Base-by-base conservation (phyloP, 371 early-diverging fungal genomes). In the Quaeritorhiza haematococci region DNA sequence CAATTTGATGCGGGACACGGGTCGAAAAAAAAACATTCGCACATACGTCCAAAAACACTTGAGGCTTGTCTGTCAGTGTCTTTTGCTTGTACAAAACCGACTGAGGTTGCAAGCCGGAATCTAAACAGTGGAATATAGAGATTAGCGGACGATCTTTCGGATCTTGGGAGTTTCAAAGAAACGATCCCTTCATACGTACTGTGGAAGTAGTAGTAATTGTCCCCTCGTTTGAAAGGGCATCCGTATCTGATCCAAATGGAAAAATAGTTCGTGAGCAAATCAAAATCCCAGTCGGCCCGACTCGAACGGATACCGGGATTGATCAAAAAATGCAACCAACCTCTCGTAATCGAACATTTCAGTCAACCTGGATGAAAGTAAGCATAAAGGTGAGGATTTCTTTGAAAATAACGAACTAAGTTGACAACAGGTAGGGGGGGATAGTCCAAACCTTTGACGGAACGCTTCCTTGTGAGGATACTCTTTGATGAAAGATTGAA, bases 91-190 rank as follows among this genome's bases (percentile, higher is more conserved):
- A 79, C 30, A 79, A 61, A 2, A 84, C 75, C 15, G 63, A 67
- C 61, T 86, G 85, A 0, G 84, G 56, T 64, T 83, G 86, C 8
- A 86, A 71, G 27, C 88, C 86, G 7, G 79, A 65, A 74, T 85
- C 84, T 67, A 74, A 66, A 52, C 74, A 85, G 52, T 74, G 69
- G 60, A 0, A 23, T 5, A n/a, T 47, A n/a, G 48, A n/a, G 24
- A n/a, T 49, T 54, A 54, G 47, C 53, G 15, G 38, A 53, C 23
- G 30, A 34, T 17, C 17, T 3, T 23, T 24, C 7, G 5, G 41
- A 41, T 1, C 53, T n/a, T 19, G 26, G 45, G 6, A 33, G 13
- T 17, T 27, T 54, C 2, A n/a, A 15, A 56, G 29, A 8, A 17
- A 8, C 19, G 47, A 38, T 29, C 23, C 19, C 51, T 58, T 38